Base-by-base conservation (phyloP, 2,329 filamentous ascomycete genomes). In the Penicillium frequentans region DNA sequence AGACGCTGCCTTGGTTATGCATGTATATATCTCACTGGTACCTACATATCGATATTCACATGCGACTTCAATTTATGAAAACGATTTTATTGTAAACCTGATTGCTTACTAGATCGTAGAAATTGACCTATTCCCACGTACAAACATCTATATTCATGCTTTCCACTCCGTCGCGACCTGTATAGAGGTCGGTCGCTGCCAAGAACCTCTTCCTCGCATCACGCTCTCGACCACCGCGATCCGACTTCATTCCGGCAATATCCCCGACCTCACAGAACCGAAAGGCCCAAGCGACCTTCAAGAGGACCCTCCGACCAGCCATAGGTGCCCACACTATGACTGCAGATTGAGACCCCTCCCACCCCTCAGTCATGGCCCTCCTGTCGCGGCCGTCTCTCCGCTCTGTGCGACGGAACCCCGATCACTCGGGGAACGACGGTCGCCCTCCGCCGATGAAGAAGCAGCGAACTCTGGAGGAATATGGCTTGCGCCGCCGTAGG, bases 341-440 rank as follows among this genome's bases (percentile, higher is more conserved):
- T 51, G 45, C 13, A 14, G 45, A 50, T 47, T 68, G 49, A 65
- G 54, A 37, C 44, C 14, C 14, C 52, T 21, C 29, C 56, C 42
- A 39, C 37, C 33, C 33, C 37, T 42, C 31, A 62, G 59, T 59
- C 60, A 74, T 74, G 72, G 67, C 70, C 53, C 62, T 71, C 59
- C 67, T 69, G 64, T 70, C 70, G 63, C 68, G 68, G 63, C 61
- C 70, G 5, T 70, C 70, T 42, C 64, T 72, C 59, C 70, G 70
- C 58, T 65, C 69, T 56, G 61, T 71, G 67, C 70, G 70, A 72
- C 69, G 62, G 61, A 65, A 65, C 33, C 56, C 61, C 53, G 61
- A 68, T 57, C 56, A 60, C 53, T 58, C 62, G 50, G 56, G 61
- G 55, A 55, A 61, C 47, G 49, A 64, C 46, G 48, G 56, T 46